Conservation (phyloP, 176 grass and related monocot genomes). For the Saccharum spontaneum region DNA sequence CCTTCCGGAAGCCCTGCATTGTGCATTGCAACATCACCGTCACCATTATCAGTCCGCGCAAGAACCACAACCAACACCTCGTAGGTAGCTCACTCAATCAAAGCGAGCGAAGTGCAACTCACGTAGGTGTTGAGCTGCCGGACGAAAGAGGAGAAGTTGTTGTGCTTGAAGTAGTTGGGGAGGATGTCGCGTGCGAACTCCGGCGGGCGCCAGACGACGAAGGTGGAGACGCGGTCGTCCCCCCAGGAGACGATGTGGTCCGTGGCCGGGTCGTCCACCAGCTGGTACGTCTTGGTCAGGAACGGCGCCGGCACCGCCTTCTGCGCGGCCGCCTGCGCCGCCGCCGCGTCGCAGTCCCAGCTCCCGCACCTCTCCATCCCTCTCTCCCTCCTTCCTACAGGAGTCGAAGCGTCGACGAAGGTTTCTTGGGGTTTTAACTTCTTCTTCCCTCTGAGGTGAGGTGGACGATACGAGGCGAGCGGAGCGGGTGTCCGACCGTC, state of each 20-base stretch:
- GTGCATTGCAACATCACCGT: neutral
- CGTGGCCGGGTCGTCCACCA: slow-evolving; percentile 83
- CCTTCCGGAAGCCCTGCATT: slow-evolving; percentile 85
- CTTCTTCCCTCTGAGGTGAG: neutral
- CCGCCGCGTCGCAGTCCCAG: slow-evolving; percentile 51
- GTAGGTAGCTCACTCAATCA: neutral
- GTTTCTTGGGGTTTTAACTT: slow-evolving; percentile 50
- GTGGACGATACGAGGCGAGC: neutral
- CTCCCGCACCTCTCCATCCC: slow-evolving; percentile 74
- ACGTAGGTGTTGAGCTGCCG: slow-evolving; percentile 99
- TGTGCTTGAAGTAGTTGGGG: slow-evolving; percentile 99
- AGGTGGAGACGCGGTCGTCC: slow-evolving; percentile 85
- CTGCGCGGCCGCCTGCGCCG: slow-evolving; percentile 58
- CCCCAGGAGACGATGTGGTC: slow-evolving; percentile 99
- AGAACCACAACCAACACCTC: neutral
- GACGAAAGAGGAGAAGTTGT: slow-evolving; percentile 98
- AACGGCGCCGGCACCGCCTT: slow-evolving; percentile 96
- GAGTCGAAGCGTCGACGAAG: slow-evolving; percentile 39
- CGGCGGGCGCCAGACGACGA: slow-evolving; percentile 92
- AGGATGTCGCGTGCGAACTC: slow-evolving; percentile 97
- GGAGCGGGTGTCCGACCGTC: neutral
- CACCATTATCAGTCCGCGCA: neutral
- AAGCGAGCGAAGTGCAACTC: neutral
- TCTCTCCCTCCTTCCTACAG: neutral
- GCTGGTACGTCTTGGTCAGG: slow-evolving; percentile 97